Percentiles rank a stretch among this genome's conserved stretches.
Evolutionary conservation across 2,329 filamentous ascomycete genomes (phyloP).

Genomic region (Penicillium verrucosum): DNA sequence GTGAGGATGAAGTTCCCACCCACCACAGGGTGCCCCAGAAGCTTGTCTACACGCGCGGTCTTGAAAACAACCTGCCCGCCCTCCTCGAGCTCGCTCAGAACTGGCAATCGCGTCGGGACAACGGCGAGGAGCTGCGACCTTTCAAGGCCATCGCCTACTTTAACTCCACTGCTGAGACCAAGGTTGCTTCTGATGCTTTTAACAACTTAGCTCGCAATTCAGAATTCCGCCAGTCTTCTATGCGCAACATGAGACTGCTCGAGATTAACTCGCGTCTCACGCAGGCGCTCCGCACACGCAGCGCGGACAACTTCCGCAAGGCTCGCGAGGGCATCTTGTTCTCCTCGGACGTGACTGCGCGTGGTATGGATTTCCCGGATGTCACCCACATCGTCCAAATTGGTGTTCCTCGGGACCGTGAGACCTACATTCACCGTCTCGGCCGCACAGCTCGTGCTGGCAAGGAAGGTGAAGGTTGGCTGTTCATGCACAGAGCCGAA

Average conservation of each 20-base stretch:
- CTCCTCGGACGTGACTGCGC: slow-evolving; percentile 75
- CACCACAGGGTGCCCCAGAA: slow-evolving; percentile 82
- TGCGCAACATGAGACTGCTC: slow-evolving; percentile 40
- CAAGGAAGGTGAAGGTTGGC: slow-evolving; percentile 60
- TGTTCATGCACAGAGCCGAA: slow-evolving; percentile 56
- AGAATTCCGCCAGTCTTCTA: slow-evolving; percentile 26
- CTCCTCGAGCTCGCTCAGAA: slow-evolving; percentile 71
- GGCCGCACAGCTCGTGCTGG: slow-evolving; percentile 71
- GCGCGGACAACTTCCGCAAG: slow-evolving; percentile 68
- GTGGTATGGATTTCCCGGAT: slow-evolving; percentile 79
- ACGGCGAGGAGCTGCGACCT: slow-evolving; percentile 49
- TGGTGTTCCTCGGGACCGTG: slow-evolving; percentile 61
- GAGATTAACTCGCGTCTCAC: slow-evolving; percentile 77
- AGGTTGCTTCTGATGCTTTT: slow-evolving; percentile 61
- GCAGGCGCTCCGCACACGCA: slow-evolving; percentile 66
- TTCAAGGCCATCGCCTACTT: slow-evolving; percentile 98
- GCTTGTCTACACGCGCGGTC: slow-evolving; percentile 62
- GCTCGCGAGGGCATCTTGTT: slow-evolving; percentile 64
- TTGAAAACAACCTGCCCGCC: slow-evolving; percentile 73
- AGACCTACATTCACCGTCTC: slow-evolving; percentile 73
- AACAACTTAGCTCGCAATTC: slow-evolving; percentile 45
- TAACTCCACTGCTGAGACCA: slow-evolving; percentile 71
- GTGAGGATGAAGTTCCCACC: slow-evolving; percentile 75
- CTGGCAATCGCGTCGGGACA: slow-evolving; percentile 49
- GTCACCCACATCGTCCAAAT: slow-evolving; percentile 78